These are phyloP conservation scores for Cyclospora cayetanensis DNA, from an alignment of 169 alveolate species.

Conservation along the genomic window DNA sequence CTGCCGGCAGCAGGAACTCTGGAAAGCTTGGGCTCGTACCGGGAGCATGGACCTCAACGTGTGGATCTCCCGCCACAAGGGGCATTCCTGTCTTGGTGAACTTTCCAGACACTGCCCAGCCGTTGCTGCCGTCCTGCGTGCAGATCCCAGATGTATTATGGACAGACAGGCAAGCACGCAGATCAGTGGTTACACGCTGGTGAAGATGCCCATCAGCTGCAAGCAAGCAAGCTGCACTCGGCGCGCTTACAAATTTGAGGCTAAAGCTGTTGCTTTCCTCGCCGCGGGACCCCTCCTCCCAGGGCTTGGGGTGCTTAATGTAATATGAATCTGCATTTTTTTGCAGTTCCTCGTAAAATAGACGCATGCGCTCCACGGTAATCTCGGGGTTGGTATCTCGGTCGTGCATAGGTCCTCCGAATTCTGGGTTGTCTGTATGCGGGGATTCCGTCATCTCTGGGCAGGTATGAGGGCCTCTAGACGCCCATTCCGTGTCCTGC, in stretches of 20 bases:
- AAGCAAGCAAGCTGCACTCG: too few species aligned
- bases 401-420: conserved; percentile 49
- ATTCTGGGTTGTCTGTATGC: background rate
- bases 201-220: background rate
- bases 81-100: conserved; percentile 86
- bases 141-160: background rate
- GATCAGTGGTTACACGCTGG: background rate
- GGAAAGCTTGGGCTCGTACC: background rate
- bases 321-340: background rate
- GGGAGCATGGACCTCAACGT: conserved; percentile 77
- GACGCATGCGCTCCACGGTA: conserved; percentile 19
- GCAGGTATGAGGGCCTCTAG: background rate
- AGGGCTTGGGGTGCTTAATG: conserved; percentile 38
- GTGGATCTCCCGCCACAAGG: conserved; percentile 85
- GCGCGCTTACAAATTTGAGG: background rate
- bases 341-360: conserved; percentile 7
- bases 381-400: conserved; percentile 7
- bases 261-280: background rate
- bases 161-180: background rate
- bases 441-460: conserved; percentile 31
- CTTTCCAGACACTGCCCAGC: conserved; percentile 84
- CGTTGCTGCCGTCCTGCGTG: conserved; percentile 79
- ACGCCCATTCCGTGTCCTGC: conserved; percentile 20
- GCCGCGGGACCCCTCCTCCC: background rate
- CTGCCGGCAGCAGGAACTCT: background rate